A percentile compares a stretch with the other conserved stretches of the same genome.
Evolutionary conservation across 2,329 filamentous ascomycete species (phyloP).

Genomic region (Helotiales sp.): DNA sequence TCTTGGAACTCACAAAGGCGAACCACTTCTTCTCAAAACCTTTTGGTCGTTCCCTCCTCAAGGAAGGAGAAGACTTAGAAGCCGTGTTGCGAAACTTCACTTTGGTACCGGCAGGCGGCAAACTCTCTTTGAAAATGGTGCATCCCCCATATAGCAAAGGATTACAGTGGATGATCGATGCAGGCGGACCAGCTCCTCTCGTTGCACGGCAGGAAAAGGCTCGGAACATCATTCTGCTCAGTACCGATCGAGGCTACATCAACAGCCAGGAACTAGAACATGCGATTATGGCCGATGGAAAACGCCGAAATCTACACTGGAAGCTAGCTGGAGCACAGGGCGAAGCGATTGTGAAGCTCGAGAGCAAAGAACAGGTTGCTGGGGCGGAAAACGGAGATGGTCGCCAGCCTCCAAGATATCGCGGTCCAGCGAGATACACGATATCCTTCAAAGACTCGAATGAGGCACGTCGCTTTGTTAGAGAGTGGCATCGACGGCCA

Average conservation of each 20-base stretch:
- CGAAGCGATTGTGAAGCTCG: constrained; percentile 25
- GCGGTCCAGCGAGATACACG: constrained; percentile 36
- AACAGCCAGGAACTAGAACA: constrained; percentile 26
- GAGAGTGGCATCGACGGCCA: constrained; percentile 56
- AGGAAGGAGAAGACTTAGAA: constrained; percentile 53
- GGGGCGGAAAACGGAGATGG: constrained; percentile 6
- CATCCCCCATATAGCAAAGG: constrained; percentile 43
- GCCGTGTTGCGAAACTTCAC: constrained; percentile 55
- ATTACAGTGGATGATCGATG: constrained; percentile 43
- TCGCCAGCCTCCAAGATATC: not conserved
- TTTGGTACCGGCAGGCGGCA: constrained; percentile 50
- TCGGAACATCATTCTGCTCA: constrained; percentile 41
- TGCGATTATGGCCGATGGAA: constrained; percentile 39
- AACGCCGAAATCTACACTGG: constrained; percentile 42
- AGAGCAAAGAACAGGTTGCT: not conserved
- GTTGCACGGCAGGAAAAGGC: constrained; percentile 26
- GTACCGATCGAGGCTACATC: constrained; percentile 33
- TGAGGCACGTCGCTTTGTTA: constrained; percentile 51
- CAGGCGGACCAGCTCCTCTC: constrained; percentile 41
- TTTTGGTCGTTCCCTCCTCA: constrained; percentile 44
- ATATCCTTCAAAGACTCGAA: constrained; percentile 40
- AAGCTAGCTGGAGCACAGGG: constrained; percentile 31
- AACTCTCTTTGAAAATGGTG: constrained; percentile 44
- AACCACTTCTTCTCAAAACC: constrained; percentile 46
- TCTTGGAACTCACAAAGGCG: constrained; percentile 47